Base-by-base conservation (phyloP, 2,329 filamentous ascomycete genomes). In the Phialophora expanda region DNA sequence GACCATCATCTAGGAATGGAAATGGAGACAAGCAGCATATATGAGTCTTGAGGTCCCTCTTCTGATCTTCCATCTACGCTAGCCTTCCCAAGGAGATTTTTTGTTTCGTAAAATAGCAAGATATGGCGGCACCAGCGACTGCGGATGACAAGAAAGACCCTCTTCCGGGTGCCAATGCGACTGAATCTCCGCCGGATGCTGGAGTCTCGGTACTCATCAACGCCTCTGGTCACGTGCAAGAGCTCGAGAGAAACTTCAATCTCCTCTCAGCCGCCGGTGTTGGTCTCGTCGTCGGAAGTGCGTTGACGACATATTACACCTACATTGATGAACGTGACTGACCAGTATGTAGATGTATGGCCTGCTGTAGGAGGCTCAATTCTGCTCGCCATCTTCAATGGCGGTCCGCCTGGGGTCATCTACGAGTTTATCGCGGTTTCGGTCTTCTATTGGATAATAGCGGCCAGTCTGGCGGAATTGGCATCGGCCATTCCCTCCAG, bases 181-280 rank as follows among this genome's bases (percentile, higher is more conserved):
- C 38, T 28, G 32, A 58, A 22, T 28, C 51, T 38, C 50, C 61
- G 20, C 38, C 54, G 12, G 56, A 64, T 7, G 44, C 38, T 28
- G 34, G 60, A 14, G 22, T 60, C 26, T 56, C 62, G 9, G 66
- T 66, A 11, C 64, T 68, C 14, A 74, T 89, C 73, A 90, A 90
- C 72, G 86, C 86, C 0, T 87, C 87, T 1, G 87, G 87, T 5
- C 86, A 89, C 75, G 80, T 79, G 67, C 87, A 89, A 74, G 86
- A 89, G 74, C 77, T 90, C 44, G 83, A 84, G 64, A 81, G 87
- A 17, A 87, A 89, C 72, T 89, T 89, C 74, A 83, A 85, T 41
- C 77, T 89, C 8, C 70, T 87, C 55, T 84, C 83, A 58, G 83
- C 89, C 50, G 85, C 86, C 59, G 86, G 85, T 26, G 80, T 86